Conservation (phyloP, 495 filamentous ascomycete genomes). For the Aspergillus saccharolyticus region DNA sequence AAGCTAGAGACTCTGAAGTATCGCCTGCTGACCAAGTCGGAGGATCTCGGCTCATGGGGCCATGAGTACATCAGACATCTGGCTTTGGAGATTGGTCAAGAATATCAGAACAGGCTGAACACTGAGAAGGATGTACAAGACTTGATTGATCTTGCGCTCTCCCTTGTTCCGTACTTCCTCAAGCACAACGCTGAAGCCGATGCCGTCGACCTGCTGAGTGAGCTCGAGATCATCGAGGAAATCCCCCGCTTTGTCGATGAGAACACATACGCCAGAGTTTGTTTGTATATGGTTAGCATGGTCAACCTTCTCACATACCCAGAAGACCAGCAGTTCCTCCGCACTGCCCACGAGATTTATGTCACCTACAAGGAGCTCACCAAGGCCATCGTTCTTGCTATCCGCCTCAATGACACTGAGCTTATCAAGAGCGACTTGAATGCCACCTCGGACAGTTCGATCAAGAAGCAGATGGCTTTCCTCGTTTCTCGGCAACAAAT, state of each 20-base stretch:
- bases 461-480: conserved; percentile 94
- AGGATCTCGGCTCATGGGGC: conserved; percentile 94
- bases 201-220: conserved; percentile 92
- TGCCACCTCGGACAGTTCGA: conserved; percentile 69
- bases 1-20: conserved; percentile 94
- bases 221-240: conserved; percentile 92
- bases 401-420: conserved; percentile 80
- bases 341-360: conserved; percentile 88
- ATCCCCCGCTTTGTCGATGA: conserved; percentile 88
- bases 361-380: conserved; percentile 83
- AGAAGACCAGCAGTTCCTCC: conserved; percentile 91
- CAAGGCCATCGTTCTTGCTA: conserved; percentile 90
- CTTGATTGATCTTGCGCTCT: conserved; percentile 72
- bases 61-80: conserved; percentile 98
- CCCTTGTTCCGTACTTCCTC: conserved; percentile 89
- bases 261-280: conserved; percentile 87
- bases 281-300: conserved; percentile 98
- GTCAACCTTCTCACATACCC: conserved; percentile 95
- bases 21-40: conserved; percentile 79
- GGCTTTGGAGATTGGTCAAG: conserved; percentile 91
- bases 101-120: conserved; percentile 74
- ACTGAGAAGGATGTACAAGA: conserved; percentile 62
- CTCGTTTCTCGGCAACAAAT: conserved; percentile 89
- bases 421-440: conserved; percentile 76
- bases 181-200: conserved; percentile 98